Conservation (phyloP, 805 yeast genomes). For the Ogataea kodamae region DNA sequence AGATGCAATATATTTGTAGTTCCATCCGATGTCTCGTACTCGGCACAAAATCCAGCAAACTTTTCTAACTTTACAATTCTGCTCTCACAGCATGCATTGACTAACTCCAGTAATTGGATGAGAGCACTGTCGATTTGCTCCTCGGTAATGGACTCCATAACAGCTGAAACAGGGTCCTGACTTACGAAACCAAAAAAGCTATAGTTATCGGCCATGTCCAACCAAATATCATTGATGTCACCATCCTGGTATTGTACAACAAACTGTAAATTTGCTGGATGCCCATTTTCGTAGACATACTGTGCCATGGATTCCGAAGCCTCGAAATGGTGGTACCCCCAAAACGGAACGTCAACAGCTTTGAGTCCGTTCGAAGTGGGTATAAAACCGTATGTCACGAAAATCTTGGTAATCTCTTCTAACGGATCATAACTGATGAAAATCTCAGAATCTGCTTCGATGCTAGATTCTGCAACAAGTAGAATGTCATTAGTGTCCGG, state of each 20-base stretch:
- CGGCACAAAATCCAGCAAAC: slow-evolving; percentile 15
- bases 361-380: slow-evolving; percentile 31
- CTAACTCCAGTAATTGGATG: slow-evolving; percentile 11
- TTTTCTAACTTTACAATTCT: slow-evolving; percentile 11
- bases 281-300: slow-evolving; percentile 32
- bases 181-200: slow-evolving; percentile 33
- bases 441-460: slow-evolving; percentile 29
- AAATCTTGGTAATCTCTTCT: slow-evolving; percentile 41
- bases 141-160: slow-evolving; percentile 14
- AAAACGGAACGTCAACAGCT: slow-evolving; percentile 36
- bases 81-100: slow-evolving; percentile 13
- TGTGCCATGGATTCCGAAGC: slow-evolving; percentile 12
- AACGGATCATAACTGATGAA: slow-evolving; percentile 43
- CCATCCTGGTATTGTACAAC: slow-evolving; percentile 26
- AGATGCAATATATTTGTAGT: slow-evolving; percentile 18
- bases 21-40: slow-evolving; percentile 19
- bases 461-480: slow-evolving; percentile 1
- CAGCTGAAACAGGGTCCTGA: slow-evolving; percentile 20
- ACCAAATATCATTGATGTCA: slow-evolving; percentile 17
- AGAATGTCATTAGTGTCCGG: slow-evolving; percentile 5
- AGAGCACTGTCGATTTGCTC: slow-evolving; percentile 17
- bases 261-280: slow-evolving; percentile 41
- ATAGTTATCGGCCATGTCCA: slow-evolving; percentile 33
- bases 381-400: slow-evolving; percentile 44
- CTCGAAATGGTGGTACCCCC: slow-evolving; percentile 27